Evolutionary conservation across 345 rosid genomes (phyloP).

Genomic region (Citrus cavaleriei): DNA sequence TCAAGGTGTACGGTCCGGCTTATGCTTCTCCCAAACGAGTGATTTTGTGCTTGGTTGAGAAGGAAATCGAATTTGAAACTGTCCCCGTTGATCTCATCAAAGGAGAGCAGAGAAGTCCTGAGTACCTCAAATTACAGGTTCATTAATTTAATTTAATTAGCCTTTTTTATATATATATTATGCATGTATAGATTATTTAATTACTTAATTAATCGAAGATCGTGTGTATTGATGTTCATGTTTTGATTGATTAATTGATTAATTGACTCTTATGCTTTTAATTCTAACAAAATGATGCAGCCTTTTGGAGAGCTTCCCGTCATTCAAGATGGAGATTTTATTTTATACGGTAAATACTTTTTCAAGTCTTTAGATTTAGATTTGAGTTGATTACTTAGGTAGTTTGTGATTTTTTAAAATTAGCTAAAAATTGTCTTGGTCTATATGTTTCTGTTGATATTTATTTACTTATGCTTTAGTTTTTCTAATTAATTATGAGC

Average conservation of each 20-base stretch:
- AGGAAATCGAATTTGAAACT: constrained; percentile 54
- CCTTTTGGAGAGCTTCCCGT: constrained; percentile 72
- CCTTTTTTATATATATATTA: no score
- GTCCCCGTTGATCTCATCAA: constrained; percentile 55
- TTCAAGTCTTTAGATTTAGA: no score
- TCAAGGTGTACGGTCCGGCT: constrained; percentile 55
- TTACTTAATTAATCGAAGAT: no score
- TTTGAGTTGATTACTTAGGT: no score
- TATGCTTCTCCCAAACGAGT: constrained; percentile 55
- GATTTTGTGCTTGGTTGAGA: constrained; percentile 46
- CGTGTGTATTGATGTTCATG: no score
- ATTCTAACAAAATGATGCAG: constrained; percentile 25
- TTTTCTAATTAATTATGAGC: no score
- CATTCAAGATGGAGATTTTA: constrained; percentile 68
- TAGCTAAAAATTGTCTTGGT: no score
- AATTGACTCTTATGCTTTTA: not conserved
- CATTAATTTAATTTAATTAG: not conserved
- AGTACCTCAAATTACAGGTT: constrained; percentile 63
- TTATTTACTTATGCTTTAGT: no score
- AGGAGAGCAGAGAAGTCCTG: constrained; percentile 57
- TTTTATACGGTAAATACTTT: constrained; percentile 44
- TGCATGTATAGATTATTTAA: no score
- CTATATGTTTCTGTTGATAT: no score
- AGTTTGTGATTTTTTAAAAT: no score
- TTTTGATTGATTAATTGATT: no score